Evolutionary conservation across 148 eudicot species (phyloP), one percentile per base, ranked within the genome.

Genomic region (Silene conica): DNA sequence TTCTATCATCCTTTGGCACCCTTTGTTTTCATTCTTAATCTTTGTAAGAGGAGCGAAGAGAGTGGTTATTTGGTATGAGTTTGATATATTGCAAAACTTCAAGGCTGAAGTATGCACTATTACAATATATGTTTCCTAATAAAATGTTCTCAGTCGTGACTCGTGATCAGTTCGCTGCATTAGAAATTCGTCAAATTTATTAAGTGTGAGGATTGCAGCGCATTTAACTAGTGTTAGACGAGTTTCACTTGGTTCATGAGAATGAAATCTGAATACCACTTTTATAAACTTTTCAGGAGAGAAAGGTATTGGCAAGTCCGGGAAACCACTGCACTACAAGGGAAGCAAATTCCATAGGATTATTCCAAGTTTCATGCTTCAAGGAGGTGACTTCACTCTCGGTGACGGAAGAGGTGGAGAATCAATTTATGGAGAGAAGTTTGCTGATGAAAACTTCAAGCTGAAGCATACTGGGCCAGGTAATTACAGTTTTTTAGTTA

Each of bases 351-450:
- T 95, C 85, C 99, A 95, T 57, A 86, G 99, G 68, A 92, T 95
- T 74, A 95, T 95, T 63, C 97, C 99, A 19, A 90, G 92, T 84
- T 95, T 95, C 78, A 95, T 95, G 99, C 67, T 92, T 76, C 99
- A 95, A 79, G 99, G 97, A 69, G 99, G 99, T 77, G 99, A 95
- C 78, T 95, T 95, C 77, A 95, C 99, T 58, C 92, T 71, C 2
- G 99, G 99, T 43, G 89, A 90, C 80, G 99, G 99, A 70, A 84
- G 85, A 80, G 99, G 99, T 14, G 99, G 99, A 41, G 99, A 95
- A 76, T 95, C 99, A 16, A 95, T 95, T n/a, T 95, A 95, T 25
- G 99, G 99, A 54, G 96, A 87, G 79, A 90, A 92, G 85, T 95
- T 95, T 80, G 89, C 90, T 15, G 99, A 95, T 80, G 99, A 95